Conservation (phyloP, 2,329 filamentous ascomycete genomes). For the Colletotrichum agaves region DNA sequence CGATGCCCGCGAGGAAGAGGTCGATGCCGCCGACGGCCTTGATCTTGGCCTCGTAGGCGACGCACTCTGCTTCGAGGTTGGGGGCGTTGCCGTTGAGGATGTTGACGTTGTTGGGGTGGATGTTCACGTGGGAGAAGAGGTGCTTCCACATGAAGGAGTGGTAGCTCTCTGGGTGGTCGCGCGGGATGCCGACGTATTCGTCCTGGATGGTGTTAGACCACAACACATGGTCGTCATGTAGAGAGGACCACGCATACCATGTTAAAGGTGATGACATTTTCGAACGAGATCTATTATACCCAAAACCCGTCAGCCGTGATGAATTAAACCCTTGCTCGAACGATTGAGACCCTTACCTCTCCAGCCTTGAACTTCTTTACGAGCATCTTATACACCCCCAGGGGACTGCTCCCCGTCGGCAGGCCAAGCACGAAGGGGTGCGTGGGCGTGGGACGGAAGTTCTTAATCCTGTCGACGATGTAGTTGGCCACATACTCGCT, state of each 20-base stretch:
- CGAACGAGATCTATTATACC: constrained; percentile 75
- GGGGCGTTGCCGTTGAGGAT: constrained; percentile 84
- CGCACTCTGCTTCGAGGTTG: constrained; percentile 80
- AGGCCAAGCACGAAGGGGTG: constrained; percentile 85
- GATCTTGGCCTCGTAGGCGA: constrained; percentile 83
- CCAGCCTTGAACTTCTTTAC: constrained; percentile 77
- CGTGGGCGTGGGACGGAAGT: constrained; percentile 76
- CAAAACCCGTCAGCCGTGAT: constrained; percentile 1
- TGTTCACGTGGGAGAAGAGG: constrained; percentile 88
- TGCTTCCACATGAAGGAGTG: constrained; percentile 95
- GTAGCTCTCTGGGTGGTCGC: constrained; percentile 86
- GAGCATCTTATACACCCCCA: constrained; percentile 80
- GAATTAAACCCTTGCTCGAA: neutral
- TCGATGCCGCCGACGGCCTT: constrained; percentile 81
- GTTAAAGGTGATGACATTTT: constrained; percentile 91
- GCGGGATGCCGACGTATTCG: constrained; percentile 86
- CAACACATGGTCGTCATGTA: neutral
- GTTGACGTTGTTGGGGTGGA: constrained; percentile 84
- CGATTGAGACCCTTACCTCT: constrained; percentile 50
- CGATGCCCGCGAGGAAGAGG: constrained; percentile 86
- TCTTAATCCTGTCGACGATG: constrained; percentile 83
- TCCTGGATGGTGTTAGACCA: constrained; percentile 61
- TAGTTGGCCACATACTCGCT: constrained; percentile 85
- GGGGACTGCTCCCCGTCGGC: constrained; percentile 84
- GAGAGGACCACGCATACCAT: constrained; percentile 68